Evolutionary conservation across 2,329 filamentous ascomycete species (phyloP), one percentile per base, ranked within the genome.

Genomic region (Xylariaceae sp.): DNA sequence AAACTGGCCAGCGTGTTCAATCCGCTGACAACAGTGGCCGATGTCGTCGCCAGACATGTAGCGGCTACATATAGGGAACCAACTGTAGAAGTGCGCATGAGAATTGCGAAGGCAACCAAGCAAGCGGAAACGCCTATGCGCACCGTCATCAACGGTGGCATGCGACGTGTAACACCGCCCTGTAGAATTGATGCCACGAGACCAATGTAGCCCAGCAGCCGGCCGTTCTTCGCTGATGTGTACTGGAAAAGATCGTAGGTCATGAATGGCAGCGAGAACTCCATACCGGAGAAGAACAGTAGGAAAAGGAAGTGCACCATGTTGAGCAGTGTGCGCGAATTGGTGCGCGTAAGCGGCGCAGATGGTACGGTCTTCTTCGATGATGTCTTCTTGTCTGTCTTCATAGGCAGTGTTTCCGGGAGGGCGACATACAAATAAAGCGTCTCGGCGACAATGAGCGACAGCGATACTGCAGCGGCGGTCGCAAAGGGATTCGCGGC

Each of bases 251-350:
- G 81, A 51, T 96, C 92, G 65, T 94, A 95, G 0, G 92, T 97
- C 84, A 99, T 91, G 71, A 99, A 99, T 0, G 94, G 91, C 2
- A 99, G 80, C 0, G 91, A 96, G 71, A 96, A 97, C 70, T 99
- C 94, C 87, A 99, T 92, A 57, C 94, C 94, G 2, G 90, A 96
- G 74, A 99, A 99, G 73, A 96, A 96, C 9, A 99, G 84, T 56
- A 99, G 84, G 72, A 99, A 99, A 46, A 86, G 74, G 67, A 97
- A 87, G 72, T 99, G 94, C 0, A 89, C 85, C 1, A 86, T 73
- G 69, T 96, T 96, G 46, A 99, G 83, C 9, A 95, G 70, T 32
- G 83, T 73, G 62, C 94, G 90, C 3, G 87, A 90, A 72, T 97
- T 97, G 2, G 89, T 95, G 55, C 87, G 78, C 63, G 74, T 72